Base-by-base conservation (phyloP, 768 basidiomycete species). In the Pleurotus tuoliensis region DNA sequence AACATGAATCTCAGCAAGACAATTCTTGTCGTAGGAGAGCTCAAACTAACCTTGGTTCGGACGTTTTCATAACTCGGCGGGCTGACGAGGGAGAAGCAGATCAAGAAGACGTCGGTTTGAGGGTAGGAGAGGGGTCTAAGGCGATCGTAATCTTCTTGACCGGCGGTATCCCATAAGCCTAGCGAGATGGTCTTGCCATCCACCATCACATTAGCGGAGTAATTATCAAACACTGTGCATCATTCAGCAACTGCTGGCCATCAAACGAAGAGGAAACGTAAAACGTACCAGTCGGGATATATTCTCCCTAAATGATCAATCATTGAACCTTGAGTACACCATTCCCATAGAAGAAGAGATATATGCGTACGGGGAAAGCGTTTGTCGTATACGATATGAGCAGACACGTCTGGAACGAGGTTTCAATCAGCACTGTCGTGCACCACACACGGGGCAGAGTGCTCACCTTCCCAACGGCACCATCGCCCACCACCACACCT, bases 141-240 rank as follows among this genome's bases (percentile, higher is more conserved):
- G 44, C 97, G 89, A 76, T 96, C 94, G 70, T 96, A 99, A 78
- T 99, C 96, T 73, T 99, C 97, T 75, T 99, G 97, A 63, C 97
- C 97, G 37, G 97, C 97, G n/a, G 97, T 99, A 82, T 99, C 97
- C 97, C 97, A 99, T 56, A 99, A 79, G 49, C 96, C 96, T 56
- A 98, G 86, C 59, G 94, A 97, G 67, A 98, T 95, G 52, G 97
- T 97, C 80, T 96, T 95, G 64, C 94, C 93, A 66, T 99, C 97
- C 47, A 99, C 97, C 88, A 98, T 94, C 55, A 99, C 95, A 74
- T 95, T 96, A 58, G 94, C 94, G 55, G 92, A 94, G 69, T 97
- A 98, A 77, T 98, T 98, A 77, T 98, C 97, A 71, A 98, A 99
- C 40, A 99, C 97, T 88, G 69, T 18, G n/a, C 20, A 37, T 16